phyloP scores from a whole-genome alignment of 148 eudicot genomes.

The Suaeda aralocaspica region DNA sequence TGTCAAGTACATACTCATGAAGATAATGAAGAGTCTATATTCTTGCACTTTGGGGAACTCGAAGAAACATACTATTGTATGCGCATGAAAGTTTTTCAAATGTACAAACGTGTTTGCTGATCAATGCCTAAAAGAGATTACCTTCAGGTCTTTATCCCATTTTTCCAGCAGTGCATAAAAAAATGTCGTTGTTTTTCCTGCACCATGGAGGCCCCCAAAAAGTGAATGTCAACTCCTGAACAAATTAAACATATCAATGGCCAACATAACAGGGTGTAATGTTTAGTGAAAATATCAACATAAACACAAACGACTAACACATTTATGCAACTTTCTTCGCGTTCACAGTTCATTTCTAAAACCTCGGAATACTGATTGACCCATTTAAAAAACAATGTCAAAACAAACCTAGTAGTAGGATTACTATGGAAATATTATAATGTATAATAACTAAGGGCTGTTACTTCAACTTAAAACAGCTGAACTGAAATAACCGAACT shows the following conservation, averaged over 20 bases:
- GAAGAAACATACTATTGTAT: too few species aligned
- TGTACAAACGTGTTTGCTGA: background rate
- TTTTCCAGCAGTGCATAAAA: constrained; percentile 56
- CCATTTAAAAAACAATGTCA: too few species aligned
- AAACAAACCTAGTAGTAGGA: too few species aligned
- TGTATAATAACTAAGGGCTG: too few species aligned
- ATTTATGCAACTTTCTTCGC: background rate
- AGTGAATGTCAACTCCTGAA: constrained; percentile 75
- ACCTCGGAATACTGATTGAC: background rate
- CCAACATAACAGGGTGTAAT: background rate
- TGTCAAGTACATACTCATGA: too few species aligned
- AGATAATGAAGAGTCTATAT: too few species aligned
- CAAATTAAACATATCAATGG: constrained; percentile 10
- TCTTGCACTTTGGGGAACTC: too few species aligned
- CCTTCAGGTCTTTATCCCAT: constrained; percentile 50
- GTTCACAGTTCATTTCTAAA: too few species aligned
- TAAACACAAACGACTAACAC: background rate
- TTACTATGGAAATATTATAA: too few species aligned
- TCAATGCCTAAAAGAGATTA: constrained; percentile 10
- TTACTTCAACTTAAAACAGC: too few species aligned
- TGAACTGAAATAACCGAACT: too few species aligned
- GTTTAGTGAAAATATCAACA: background rate
- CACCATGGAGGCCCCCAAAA: constrained; percentile 77
- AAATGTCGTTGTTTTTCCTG: constrained; percentile 76
- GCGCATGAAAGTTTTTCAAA: background rate